Conservation (phyloP, 2,329 filamentous ascomycete species). For the Aspergillus aculeatus region DNA sequence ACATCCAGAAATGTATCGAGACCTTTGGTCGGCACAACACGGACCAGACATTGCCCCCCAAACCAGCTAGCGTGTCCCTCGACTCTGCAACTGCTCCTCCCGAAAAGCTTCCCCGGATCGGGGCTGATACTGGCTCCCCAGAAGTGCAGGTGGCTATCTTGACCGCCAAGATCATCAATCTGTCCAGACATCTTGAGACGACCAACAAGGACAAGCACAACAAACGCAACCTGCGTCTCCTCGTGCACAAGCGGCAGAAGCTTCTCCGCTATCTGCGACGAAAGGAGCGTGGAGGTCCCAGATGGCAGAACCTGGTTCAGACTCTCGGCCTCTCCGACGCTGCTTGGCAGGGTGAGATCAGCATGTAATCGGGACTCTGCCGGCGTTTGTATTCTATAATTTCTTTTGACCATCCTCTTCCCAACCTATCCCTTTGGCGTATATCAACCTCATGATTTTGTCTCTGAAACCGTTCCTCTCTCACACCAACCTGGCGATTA, state of each 20-base stretch:
- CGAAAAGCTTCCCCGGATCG: constrained; percentile 65
- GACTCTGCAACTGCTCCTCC: constrained; percentile 37
- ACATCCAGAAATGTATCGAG: constrained; percentile 79
- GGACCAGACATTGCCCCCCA: constrained; percentile 66
- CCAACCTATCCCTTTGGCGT: constrained; percentile 12
- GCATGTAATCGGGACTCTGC: constrained; percentile 51
- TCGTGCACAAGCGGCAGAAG: constrained; percentile 89
- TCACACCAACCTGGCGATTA: neutral
- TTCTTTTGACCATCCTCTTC: constrained; percentile 7
- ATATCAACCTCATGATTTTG: constrained; percentile 16
- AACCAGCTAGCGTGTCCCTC: constrained; percentile 47
- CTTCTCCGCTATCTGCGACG: constrained; percentile 79
- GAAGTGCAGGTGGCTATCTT: constrained; percentile 98
- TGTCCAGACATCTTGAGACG: constrained; percentile 69
- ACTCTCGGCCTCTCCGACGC: constrained; percentile 83
- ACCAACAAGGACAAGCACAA: constrained; percentile 88
- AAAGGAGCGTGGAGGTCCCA: constrained; percentile 85
- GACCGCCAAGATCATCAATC: constrained; percentile 84
- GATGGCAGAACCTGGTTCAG: constrained; percentile 83
- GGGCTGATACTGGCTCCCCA: constrained; percentile 88
- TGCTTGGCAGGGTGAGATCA: constrained; percentile 89
- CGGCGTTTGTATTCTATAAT: constrained; percentile 18
- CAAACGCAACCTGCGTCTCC: constrained; percentile 80
- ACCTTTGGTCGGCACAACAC: constrained; percentile 90
- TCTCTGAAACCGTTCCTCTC: neutral